Conservation (phyloP, 495 filamentous ascomycete species). For the Melanomma pulvis-pyrius region DNA sequence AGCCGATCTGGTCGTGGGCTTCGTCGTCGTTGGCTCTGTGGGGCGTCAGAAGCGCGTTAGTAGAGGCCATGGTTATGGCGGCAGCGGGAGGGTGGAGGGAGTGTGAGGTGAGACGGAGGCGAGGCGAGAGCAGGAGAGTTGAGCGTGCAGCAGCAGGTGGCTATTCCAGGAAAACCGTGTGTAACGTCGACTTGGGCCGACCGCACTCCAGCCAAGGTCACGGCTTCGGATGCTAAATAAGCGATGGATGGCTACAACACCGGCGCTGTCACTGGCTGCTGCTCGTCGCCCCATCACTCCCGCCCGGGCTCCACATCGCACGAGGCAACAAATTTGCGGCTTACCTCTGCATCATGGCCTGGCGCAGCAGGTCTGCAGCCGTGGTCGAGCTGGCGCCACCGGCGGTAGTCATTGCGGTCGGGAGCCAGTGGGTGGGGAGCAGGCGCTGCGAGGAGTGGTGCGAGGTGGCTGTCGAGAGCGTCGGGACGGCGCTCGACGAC, state of each 20-base stretch:
- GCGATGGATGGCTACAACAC: slow-evolving; percentile 9
- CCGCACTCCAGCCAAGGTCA: slow-evolving; percentile 3
- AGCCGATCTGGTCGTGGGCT: slow-evolving; percentile 80
- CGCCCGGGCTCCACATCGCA: slow-evolving; percentile 1
- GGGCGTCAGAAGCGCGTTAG: slow-evolving; percentile 36
- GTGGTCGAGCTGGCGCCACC: slow-evolving; percentile 50
- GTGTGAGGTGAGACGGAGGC: slow-evolving; percentile 5
- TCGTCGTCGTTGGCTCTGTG: slow-evolving; percentile 47
- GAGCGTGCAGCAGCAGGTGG: not conserved
- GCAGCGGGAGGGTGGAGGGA: slow-evolving; percentile 5
- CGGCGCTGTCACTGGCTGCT: slow-evolving; percentile 5
- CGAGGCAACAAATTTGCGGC: slow-evolving; percentile 23
- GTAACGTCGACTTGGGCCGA: slow-evolving; percentile 27
- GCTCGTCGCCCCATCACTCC: not conserved
- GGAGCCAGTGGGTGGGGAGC: slow-evolving; percentile 27
- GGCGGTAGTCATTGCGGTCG: slow-evolving; percentile 19
- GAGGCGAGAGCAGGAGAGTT: slow-evolving; percentile 6
- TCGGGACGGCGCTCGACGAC: slow-evolving; percentile 31
- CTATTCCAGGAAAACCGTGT: slow-evolving; percentile 32
- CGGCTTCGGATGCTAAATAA: slow-evolving; percentile 11
- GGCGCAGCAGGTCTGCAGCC: slow-evolving; percentile 58
- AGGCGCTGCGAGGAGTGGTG: slow-evolving; percentile 15
- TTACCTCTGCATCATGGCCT: slow-evolving; percentile 56
- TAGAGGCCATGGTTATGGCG: slow-evolving; percentile 36
- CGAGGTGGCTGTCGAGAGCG: slow-evolving; percentile 18